These are phyloP conservation scores for Hymenotorrendiella dingleyae DNA, from an alignment of 2,329 filamentous ascomycete species.

Conservation along the genomic window DNA sequence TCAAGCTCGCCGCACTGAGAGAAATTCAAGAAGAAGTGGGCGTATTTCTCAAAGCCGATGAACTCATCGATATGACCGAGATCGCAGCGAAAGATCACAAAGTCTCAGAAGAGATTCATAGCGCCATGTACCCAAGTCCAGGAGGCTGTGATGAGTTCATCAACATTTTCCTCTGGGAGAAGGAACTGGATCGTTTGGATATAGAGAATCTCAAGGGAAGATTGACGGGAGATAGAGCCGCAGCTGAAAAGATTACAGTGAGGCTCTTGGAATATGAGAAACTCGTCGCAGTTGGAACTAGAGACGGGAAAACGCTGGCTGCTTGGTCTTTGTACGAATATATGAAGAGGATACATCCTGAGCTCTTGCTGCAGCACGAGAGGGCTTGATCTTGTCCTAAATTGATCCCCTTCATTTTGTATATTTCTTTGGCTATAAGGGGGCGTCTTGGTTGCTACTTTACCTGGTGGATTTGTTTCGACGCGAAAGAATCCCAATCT, in stretches of 20 bases:
- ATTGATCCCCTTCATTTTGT: too few species aligned
- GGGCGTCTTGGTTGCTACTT: too few species aligned
- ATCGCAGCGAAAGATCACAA: slow-evolving; percentile 31
- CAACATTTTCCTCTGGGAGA: slow-evolving; percentile 49
- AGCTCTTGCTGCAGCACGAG: too few species aligned
- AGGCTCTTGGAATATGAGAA: slow-evolving; percentile 48
- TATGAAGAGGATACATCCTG: slow-evolving; percentile 33
- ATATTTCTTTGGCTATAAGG: too few species aligned
- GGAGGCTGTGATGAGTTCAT: slow-evolving; percentile 55
- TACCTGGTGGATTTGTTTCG: too few species aligned
- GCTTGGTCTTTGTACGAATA: slow-evolving; percentile 53
- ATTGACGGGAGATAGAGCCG: slow-evolving; percentile 46
- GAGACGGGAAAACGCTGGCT: slow-evolving; percentile 50
- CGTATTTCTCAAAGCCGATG: slow-evolving; percentile 36
- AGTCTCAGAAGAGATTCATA: slow-evolving; percentile 30
- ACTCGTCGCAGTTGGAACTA: slow-evolving; percentile 47
- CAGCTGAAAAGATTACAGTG: slow-evolving; percentile 54
- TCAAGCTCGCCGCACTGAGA: slow-evolving; percentile 44
- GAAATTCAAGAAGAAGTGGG: slow-evolving; percentile 55
- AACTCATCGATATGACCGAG: slow-evolving; percentile 45
- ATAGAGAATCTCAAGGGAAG: slow-evolving; percentile 47
- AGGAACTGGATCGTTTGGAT: slow-evolving; percentile 42
- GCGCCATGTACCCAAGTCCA: slow-evolving; percentile 49
- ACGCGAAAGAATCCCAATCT: too few species aligned
- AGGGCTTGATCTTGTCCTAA: too few species aligned